phyloP scores from a whole-genome alignment of 768 basidiomycete species.

The Lactarius tabidus region DNA sequence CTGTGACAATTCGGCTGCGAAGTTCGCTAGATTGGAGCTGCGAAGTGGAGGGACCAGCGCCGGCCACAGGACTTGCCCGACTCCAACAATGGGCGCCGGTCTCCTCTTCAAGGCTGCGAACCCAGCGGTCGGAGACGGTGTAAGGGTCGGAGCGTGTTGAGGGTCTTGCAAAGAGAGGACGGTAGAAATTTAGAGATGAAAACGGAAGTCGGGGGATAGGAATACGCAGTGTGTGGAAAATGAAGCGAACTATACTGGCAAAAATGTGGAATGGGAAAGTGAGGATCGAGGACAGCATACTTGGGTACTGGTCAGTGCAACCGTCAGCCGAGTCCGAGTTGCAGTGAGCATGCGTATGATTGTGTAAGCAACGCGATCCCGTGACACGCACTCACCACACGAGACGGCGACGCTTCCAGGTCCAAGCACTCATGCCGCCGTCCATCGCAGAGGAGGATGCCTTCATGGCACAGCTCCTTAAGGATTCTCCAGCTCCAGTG shows the following conservation, averaged over 20 bases:
- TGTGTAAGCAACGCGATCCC: conserved; percentile 19
- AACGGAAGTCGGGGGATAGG: conserved; percentile 55
- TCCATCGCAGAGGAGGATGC: conserved; percentile 49
- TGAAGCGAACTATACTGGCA: conserved; percentile 55
- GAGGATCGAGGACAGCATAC: conserved; percentile 38
- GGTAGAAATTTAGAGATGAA: conserved; percentile 45
- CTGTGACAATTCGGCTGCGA: conserved; percentile 27
- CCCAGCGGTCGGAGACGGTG: conserved; percentile 70
- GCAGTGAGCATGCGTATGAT: background rate
- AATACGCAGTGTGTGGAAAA: conserved; percentile 63
- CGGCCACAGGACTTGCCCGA: conserved; percentile 34
- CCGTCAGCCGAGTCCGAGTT: no score
- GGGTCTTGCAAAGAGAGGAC: conserved; percentile 33
- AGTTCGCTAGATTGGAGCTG: conserved; percentile 34
- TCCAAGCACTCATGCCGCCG: conserved; percentile 32
- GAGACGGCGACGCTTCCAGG: background rate
- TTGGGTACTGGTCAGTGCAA: no score
- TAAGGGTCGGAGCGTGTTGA: conserved; percentile 38
- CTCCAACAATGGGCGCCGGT: conserved; percentile 68
- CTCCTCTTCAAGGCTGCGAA: conserved; percentile 78
- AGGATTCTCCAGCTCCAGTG: conserved; percentile 35
- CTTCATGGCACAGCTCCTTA: conserved; percentile 53
- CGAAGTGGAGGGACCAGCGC: conserved; percentile 44
- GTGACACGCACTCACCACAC: conserved; percentile 18
- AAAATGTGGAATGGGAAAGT: conserved; percentile 59